These are phyloP conservation scores for Zygosaccharomyces pseudorouxii DNA, from an alignment of 805 yeast genomes.

Conservation along the genomic window DNA sequence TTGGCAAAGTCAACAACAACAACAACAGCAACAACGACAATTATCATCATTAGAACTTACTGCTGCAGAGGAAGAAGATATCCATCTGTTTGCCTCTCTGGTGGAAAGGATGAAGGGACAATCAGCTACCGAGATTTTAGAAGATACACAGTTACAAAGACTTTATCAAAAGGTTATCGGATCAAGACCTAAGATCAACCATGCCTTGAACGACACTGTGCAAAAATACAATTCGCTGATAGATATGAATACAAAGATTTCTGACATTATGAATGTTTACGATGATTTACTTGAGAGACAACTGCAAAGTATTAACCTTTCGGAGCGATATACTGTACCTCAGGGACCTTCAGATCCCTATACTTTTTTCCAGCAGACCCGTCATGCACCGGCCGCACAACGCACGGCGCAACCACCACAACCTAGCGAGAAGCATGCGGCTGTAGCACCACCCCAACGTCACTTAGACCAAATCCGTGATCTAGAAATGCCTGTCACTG, in stretches of 20 bases:
- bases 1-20: slow-evolving; percentile 9
- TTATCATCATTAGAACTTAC: slow-evolving; percentile 39
- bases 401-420: not conserved
- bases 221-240: slow-evolving; percentile 60
- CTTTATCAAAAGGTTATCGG: slow-evolving; percentile 55
- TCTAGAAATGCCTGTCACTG: slow-evolving; percentile 3
- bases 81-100: slow-evolving; percentile 63
- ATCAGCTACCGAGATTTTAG: slow-evolving; percentile 39
- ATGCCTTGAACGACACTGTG: slow-evolving; percentile 51
- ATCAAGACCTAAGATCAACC: slow-evolving; percentile 65
- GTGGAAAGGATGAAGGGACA: slow-evolving; percentile 49
- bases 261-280: slow-evolving; percentile 69
- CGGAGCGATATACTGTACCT: slow-evolving; percentile 29
- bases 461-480: slow-evolving; percentile 10
- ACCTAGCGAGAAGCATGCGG: not conserved
- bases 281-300: slow-evolving; percentile 65
- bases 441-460: slow-evolving; percentile 1
- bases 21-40: slow-evolving; percentile 9
- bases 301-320: slow-evolving; percentile 38
- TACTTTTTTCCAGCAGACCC: slow-evolving; percentile 10
- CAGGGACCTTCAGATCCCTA: slow-evolving; percentile 30
- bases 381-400: not conserved
- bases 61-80: slow-evolving; percentile 61
- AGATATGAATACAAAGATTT: slow-evolving; percentile 72
- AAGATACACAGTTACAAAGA: slow-evolving; percentile 30